Percentiles rank a stretch among this genome's conserved stretches.
Conservation (phyloP, 257 asterid species). For the Thymus mandschuricus region DNA sequence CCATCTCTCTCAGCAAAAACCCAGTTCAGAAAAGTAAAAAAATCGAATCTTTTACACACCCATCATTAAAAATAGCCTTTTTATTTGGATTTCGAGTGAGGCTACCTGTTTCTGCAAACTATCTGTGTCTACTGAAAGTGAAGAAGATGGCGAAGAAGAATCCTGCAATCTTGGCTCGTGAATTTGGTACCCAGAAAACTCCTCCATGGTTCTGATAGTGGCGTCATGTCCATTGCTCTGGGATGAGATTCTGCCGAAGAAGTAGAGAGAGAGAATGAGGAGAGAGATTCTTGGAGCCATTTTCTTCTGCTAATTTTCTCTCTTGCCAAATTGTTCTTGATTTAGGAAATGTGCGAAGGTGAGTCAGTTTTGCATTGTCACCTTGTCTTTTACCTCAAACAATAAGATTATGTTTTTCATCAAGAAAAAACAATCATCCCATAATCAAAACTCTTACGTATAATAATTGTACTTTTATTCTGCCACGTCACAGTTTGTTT, state of each 20-base stretch:
- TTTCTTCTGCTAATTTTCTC: background rate
- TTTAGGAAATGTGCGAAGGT: conserved; percentile 4
- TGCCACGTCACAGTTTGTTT: too few relatives aligned
- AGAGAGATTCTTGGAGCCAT: conserved; percentile 44
- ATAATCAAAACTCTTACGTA: too few relatives aligned
- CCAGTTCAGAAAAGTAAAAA: conserved; percentile 30
- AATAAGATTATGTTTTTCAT: too few relatives aligned
- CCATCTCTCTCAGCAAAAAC: background rate
- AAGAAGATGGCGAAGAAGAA: conserved; percentile 44
- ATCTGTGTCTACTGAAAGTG: conserved; percentile 63
- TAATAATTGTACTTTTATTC: too few relatives aligned
- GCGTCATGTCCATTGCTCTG: conserved; percentile 45
- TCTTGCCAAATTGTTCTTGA: too few relatives aligned
- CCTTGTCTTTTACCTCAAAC: background rate
- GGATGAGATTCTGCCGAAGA: conserved; percentile 39
- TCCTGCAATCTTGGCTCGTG: conserved; percentile 51
- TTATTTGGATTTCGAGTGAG: background rate
- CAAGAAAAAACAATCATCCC: too few relatives aligned
- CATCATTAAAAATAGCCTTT: background rate
- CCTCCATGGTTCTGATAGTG: conserved; percentile 70
- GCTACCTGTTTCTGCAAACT: conserved; percentile 66
- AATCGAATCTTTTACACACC: conserved; percentile 34
- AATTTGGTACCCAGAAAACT: conserved; percentile 84
- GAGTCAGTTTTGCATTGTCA: conserved; percentile 15
- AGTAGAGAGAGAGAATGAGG: conserved; percentile 32